Base-by-base conservation (phyloP, 176 grass and related monocot species). In the Eragrostis nindensis region DNA sequence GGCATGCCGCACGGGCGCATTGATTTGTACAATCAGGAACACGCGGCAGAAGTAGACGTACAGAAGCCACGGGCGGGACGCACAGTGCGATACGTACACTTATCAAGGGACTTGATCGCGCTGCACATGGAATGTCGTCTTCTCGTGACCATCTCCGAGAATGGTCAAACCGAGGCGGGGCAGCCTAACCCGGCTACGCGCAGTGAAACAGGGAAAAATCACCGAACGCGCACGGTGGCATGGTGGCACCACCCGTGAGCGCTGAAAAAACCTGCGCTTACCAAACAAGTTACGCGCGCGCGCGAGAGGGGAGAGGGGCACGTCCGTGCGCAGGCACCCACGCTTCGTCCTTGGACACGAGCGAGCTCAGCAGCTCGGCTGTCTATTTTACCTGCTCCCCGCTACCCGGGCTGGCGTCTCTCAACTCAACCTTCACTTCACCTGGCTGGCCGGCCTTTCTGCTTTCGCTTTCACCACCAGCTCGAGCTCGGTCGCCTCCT, bases 391-490 rank as follows among this genome's bases (percentile, higher is more conserved):
- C 83, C 70, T 40, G 63, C 62, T n/a, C 52, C 61, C 48, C 67
- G 22, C 26, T 27, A 24, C 62, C 76, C 19, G 26, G 19, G 61
- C 61, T 40, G 47, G 10, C 21, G 46, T 40, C 63, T 66, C 62
- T 6, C 55, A 4, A 7, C 24, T 60, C 75, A 45, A n/a, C n/a
- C 60, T 40, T 27, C 16, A 50, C 71, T 8, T 66, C 44, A 66
- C 76, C 76, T 66, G 75, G 26, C 75, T 21, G 25, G 43, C 7
- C 17, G 44, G 11, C 48, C 49, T 76, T 73, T 63, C 93, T 65
- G 78, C 85, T 88, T 92, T 90, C 83, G 70, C 92, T 90, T 92
- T 88, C 87, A 76, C 81, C 64, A 79, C 77, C 68, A 15, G 8
- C 47, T 41, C 26, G 50, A 44, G 75, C 27, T 48, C 27, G 5